These are phyloP conservation scores for Trichophyton mentagrophytes DNA, from an alignment of 2,329 filamentous ascomycete species.

Conservation along the genomic window DNA sequence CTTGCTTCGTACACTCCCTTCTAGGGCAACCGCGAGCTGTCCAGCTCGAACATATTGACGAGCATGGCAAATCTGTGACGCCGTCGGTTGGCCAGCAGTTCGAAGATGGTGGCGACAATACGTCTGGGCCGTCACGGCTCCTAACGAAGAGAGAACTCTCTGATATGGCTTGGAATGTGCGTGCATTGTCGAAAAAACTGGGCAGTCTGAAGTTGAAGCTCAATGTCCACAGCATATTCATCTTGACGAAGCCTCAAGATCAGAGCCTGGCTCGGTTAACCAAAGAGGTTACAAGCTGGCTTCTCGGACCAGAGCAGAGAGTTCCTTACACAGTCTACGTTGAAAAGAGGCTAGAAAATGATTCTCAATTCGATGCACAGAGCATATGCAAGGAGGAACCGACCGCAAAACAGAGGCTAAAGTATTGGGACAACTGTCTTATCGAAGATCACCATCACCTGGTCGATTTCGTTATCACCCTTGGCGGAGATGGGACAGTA, in stretches of 20 bases:
- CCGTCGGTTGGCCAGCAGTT: neutral
- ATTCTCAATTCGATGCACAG: constrained; percentile 60
- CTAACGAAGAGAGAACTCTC: constrained; percentile 89
- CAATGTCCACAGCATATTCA: constrained; percentile 68
- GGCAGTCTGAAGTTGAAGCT: constrained; percentile 73
- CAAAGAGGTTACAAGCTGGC: constrained; percentile 64
- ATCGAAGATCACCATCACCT: constrained; percentile 66
- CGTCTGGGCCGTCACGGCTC: constrained; percentile 53
- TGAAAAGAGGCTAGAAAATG: constrained; percentile 59
- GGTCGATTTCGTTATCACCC: constrained; percentile 86
- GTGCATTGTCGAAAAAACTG: constrained; percentile 75
- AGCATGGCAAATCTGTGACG: neutral
- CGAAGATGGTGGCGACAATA: constrained; percentile 5
- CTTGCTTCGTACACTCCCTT: constrained; percentile 49
- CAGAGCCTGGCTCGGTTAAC: constrained; percentile 64
- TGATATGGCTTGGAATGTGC: constrained; percentile 93
- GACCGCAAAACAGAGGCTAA: constrained; percentile 46
- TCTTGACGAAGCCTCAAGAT: constrained; percentile 88
- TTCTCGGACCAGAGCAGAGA: constrained; percentile 57
- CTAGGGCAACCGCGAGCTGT: constrained; percentile 31
- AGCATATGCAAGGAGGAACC: constrained; percentile 53
- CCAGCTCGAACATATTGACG: constrained; percentile 18
- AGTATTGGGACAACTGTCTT: constrained; percentile 72
- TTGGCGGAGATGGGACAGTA: constrained; percentile 93
- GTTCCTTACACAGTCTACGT: constrained; percentile 66